Evolutionary conservation across 441 rosid species (phyloP), one percentile per base, ranked within the genome.

Genomic region (Viola pubescens): DNA sequence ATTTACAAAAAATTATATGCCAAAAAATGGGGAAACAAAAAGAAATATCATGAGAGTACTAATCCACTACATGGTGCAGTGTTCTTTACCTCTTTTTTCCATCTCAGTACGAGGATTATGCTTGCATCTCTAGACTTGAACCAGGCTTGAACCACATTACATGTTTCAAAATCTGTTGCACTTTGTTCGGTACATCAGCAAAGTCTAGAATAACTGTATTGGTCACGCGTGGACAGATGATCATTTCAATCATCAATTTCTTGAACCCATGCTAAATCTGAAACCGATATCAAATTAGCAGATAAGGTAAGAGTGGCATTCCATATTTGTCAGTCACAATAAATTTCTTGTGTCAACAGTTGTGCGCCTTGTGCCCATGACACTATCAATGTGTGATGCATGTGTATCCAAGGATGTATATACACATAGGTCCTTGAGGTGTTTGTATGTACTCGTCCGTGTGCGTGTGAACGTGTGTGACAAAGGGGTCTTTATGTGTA

Each of bases 241-340:
- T 65, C 40, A 37, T 64, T 73, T 81, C 70, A 83, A 72, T 88
- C 94, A 9, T 87, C 96, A 19, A 89, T 79, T 52, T 88, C 96
- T 71, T 89, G 89, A 68, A 87, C 96, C 96, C 96, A 89, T 52
- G 96, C 88, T 77, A 94, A 79, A 83, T 86, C 98, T 94, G 87
- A 71, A 68, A 61, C 53, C 64, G 61, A 39, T 3, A 13, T 26
- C 26, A 56, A 7, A 3, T 5, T 14, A 4, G 10, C 37, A 4
- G 37, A 37, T 3, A 37, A 16, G 34, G 34, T 26, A 26, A 26
- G 34, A 26, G 34, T 26, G 34, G 2, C 3, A 26, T 26, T 26
- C 34, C 34, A 26, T 26, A 26, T 26, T 26, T 26, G 34, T 2
- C 34, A 26, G 34, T 26, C 34, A 26, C 3, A 26, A 26, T 26